Percentiles rank a stretch among this genome's conserved stretches.
These are phyloP conservation scores for Raddia guianensis DNA, from an alignment of 176 grass and related monocot species.

Conservation along the genomic window DNA sequence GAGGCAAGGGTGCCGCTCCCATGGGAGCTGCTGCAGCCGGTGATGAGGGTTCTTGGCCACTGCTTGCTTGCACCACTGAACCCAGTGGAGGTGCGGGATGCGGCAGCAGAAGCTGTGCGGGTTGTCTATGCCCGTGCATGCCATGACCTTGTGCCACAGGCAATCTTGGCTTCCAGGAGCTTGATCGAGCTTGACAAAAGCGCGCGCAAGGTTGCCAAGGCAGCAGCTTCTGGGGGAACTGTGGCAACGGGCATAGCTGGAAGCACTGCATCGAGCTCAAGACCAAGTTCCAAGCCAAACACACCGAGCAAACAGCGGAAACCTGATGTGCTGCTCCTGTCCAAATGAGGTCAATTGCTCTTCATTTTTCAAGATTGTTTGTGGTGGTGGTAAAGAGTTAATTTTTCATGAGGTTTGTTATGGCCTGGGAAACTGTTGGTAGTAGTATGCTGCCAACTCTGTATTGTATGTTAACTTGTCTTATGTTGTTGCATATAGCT, in stretches of 20 bases:
- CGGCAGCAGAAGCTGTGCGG: constrained; percentile 67
- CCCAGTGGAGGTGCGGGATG: constrained; percentile 69
- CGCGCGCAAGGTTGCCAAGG: constrained; percentile 59
- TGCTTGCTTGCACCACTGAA: constrained; percentile 87
- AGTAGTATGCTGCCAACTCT: constrained; percentile 32
- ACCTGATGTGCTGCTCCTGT: constrained; percentile 62
- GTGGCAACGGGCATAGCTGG: constrained; percentile 39
- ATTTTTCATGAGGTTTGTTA: not conserved
- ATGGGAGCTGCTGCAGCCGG: constrained; percentile 92
- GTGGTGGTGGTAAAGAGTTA: no score
- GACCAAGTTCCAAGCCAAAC: constrained; percentile 76
- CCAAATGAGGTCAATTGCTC: constrained; percentile 60
- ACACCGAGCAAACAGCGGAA: constrained; percentile 84
- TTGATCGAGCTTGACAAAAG: constrained; percentile 94
- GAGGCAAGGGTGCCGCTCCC: constrained; percentile 81
- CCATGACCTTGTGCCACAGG: constrained; percentile 85
- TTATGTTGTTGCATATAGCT: constrained; percentile 56
- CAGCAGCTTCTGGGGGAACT: constrained; percentile 23
- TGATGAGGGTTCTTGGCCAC: constrained; percentile 91
- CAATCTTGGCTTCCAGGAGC: constrained; percentile 84
- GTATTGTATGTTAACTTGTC: constrained; percentile 44
- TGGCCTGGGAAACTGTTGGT: constrained; percentile 25
- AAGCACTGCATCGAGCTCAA: constrained; percentile 49
- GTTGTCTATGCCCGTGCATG: constrained; percentile 85
- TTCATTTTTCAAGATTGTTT: no score